Evolutionary conservation across 2,329 filamentous ascomycete species (phyloP).

Genomic region (Pestalotiopsis sp.): DNA sequence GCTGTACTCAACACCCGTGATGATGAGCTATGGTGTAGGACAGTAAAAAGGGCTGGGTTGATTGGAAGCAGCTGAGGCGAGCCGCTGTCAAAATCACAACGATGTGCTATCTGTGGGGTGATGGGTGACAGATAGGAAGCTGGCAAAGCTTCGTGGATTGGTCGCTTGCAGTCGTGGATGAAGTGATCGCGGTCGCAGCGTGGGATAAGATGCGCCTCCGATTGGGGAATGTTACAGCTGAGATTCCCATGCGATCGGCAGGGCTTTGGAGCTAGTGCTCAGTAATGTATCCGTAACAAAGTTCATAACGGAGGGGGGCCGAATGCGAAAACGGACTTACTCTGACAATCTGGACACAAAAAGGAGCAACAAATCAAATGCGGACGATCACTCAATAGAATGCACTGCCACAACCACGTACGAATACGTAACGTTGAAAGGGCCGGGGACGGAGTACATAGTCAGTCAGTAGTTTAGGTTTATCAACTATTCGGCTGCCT

Average conservation of each 20-base stretch:
- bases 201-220: not conserved
- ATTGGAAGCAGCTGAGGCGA: not conserved
- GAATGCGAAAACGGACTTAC: not conserved
- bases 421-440: not conserved
- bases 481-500: not conserved
- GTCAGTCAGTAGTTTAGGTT: not conserved
- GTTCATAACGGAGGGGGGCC: not conserved
- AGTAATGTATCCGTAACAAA: not conserved
- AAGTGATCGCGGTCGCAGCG: not conserved
- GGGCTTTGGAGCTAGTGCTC: not conserved
- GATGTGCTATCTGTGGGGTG: not conserved
- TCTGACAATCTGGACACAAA: not conserved
- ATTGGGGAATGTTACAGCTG: not conserved
- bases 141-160: not conserved
- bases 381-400: not conserved
- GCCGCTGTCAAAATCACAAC: not conserved
- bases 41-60: not conserved
- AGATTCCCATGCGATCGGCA: not conserved
- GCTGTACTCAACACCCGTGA: not conserved
- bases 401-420: slow-evolving; percentile 1
- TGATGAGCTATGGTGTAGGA: not conserved
- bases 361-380: not conserved
- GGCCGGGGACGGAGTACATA: not conserved
- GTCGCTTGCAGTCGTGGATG: not conserved
- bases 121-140: not conserved